Conservation (phyloP, 352 stramenopile species). For the Phytopythium kandeliae region DNA sequence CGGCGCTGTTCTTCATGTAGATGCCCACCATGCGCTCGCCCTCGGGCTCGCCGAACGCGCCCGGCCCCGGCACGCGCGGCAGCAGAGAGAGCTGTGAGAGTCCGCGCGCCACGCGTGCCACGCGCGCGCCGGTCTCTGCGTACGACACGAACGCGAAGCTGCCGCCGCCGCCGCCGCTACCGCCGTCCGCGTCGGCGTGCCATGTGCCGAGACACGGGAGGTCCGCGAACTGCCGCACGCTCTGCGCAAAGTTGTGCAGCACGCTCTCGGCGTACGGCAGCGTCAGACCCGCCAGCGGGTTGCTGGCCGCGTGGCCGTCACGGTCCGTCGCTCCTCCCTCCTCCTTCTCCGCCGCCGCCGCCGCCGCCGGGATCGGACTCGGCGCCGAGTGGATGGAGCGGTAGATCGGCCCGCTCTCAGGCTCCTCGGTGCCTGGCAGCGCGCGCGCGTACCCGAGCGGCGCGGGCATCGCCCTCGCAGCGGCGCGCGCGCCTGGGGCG, state of each 20-base stretch:
- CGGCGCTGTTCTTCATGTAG: constrained; percentile 96
- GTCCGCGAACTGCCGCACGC: constrained; percentile 16
- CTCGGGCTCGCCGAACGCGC: constrained; percentile 17
- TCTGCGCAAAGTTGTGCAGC: constrained; percentile 43
- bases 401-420: constrained; percentile 36
- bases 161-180: constrained; percentile 13
- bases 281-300: constrained; percentile 38
- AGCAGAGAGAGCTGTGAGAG: constrained; percentile 44
- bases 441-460: constrained; percentile 40
- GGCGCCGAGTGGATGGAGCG: constrained; percentile 21
- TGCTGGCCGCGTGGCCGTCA: too few species aligned
- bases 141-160: constrained; percentile 62
- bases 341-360: background rate
- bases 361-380: background rate
- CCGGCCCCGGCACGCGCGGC: too few species aligned
- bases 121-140: constrained; percentile 27
- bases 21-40: constrained; percentile 82
- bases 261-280: constrained; percentile 28
- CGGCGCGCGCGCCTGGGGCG: too few species aligned
- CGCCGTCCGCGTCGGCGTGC: constrained; percentile 29
- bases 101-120: constrained; percentile 29
- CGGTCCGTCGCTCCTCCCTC: background rate
- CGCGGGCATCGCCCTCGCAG: too few species aligned
- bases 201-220: constrained; percentile 37
- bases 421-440: constrained; percentile 34